phyloP scores from a whole-genome alignment of 148 eudicot species.

The Vaccinium darrowii region DNA sequence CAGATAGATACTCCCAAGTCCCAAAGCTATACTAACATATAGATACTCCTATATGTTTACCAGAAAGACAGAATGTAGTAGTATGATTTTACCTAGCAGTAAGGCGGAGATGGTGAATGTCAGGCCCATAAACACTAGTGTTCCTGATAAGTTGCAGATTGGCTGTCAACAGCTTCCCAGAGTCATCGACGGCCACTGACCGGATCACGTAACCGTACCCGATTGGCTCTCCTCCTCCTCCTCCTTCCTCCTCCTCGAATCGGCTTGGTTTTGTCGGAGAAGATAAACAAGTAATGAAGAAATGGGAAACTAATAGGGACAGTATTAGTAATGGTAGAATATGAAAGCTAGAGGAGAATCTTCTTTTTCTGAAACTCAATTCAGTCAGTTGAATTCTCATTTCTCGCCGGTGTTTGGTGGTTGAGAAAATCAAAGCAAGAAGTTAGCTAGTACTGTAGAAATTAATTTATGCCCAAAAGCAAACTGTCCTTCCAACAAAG shows the following conservation, averaged over 20 bases:
- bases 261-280: neutral
- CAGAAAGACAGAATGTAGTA: no score
- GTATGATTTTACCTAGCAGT: slow-evolving; percentile 44
- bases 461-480: neutral
- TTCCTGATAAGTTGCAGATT: slow-evolving; percentile 37
- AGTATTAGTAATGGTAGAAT: neutral
- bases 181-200: slow-evolving; percentile 15
- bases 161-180: slow-evolving; percentile 33
- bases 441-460: neutral
- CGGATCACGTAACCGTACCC: slow-evolving; percentile 51
- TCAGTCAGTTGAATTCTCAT: neutral
- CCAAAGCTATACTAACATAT: no score
- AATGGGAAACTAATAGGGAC: neutral
- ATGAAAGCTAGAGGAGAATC: neutral
- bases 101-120: slow-evolving; percentile 44
- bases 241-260: neutral
- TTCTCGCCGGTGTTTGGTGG: neutral
- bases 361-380: neutral
- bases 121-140: slow-evolving; percentile 51
- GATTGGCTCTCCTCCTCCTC: neutral
- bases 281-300: neutral
- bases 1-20: no score
- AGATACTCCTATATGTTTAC: no score
- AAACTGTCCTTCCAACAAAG: neutral
- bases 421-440: neutral